Evolutionary conservation across 306 rosid species (phyloP).

Genomic region (Prunus kanzakura): DNA sequence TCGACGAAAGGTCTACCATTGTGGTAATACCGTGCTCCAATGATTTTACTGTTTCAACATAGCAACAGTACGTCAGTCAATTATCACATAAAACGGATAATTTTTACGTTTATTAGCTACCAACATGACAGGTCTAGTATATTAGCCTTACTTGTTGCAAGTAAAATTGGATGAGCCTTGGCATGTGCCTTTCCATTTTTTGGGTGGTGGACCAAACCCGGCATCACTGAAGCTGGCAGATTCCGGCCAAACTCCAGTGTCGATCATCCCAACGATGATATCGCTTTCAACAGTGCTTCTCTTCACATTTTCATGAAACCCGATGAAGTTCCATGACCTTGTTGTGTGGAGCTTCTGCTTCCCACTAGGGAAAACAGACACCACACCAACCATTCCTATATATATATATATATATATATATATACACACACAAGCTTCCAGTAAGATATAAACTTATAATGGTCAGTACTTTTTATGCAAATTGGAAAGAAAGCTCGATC

Average conservation of each 20-base stretch:
- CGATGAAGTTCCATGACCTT: slow-evolving; percentile 61
- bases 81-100: too few relatives aligned
- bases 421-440: too few relatives aligned
- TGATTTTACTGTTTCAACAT: slow-evolving; percentile 33
- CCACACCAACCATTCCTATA: slow-evolving; percentile 43
- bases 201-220: slow-evolving; percentile 47
- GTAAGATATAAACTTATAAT: too few relatives aligned
- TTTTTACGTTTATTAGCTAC: too few relatives aligned
- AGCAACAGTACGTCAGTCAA: not conserved
- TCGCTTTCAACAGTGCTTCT: slow-evolving; percentile 30
- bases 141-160: slow-evolving; percentile 39
- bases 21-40: slow-evolving; percentile 43
- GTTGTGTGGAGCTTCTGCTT: slow-evolving; percentile 42
- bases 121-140: not conserved
- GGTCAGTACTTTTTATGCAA: too few relatives aligned
- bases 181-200: slow-evolving; percentile 56
- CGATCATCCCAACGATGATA: slow-evolving; percentile 44
- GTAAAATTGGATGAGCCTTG: slow-evolving; percentile 29
- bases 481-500: too few relatives aligned
- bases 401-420: not conserved
- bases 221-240: slow-evolving; percentile 39
- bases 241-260: slow-evolving; percentile 54
- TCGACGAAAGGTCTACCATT: not conserved
- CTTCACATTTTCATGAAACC: slow-evolving; percentile 21
- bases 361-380: slow-evolving; percentile 46